These are phyloP conservation scores for Parasarocladium wereldwijsianum DNA, from an alignment of 2,329 filamentous ascomycete species.

Conservation along the genomic window DNA sequence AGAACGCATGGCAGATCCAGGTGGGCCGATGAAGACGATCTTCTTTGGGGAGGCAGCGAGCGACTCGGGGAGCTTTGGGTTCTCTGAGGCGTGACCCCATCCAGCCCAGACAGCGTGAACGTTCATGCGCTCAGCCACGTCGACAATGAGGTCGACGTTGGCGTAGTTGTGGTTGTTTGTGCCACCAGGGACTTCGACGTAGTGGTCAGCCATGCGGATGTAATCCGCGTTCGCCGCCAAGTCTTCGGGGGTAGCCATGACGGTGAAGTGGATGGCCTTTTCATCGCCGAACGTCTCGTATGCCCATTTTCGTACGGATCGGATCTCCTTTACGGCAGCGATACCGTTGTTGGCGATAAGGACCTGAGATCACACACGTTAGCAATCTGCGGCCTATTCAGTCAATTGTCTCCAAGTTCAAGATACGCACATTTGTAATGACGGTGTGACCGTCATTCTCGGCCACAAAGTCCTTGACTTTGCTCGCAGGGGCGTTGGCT, in stretches of 20 bases:
- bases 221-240: constrained; percentile 95
- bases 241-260: constrained; percentile 99
- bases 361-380: constrained; percentile 42
- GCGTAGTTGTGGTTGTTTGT: constrained; percentile 99
- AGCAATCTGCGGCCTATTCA: neutral
- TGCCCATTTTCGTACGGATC: constrained; percentile 98
- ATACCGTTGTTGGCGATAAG: constrained; percentile 99
- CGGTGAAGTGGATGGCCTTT: constrained; percentile 95
- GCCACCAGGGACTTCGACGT: constrained; percentile 95
- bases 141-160: constrained; percentile 97
- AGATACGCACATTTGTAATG: constrained; percentile 74
- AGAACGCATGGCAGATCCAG: constrained; percentile 95
- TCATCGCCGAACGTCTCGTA: constrained; percentile 99
- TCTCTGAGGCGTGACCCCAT: constrained; percentile 98
- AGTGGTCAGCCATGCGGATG: constrained; percentile 98
- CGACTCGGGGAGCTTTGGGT: constrained; percentile 92
- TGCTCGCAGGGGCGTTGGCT: constrained; percentile 64
- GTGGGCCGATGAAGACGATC: constrained; percentile 97
- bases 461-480: constrained; percentile 92
- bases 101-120: constrained; percentile 98
- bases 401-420: too few species aligned
- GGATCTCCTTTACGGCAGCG: constrained; percentile 97
- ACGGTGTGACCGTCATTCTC: constrained; percentile 87
- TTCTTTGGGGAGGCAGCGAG: constrained; percentile 93
- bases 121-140: constrained; percentile 95